phyloP scores from a whole-genome alignment of 108 stramenopile genomes.

The Conticribra guillardii region DNA sequence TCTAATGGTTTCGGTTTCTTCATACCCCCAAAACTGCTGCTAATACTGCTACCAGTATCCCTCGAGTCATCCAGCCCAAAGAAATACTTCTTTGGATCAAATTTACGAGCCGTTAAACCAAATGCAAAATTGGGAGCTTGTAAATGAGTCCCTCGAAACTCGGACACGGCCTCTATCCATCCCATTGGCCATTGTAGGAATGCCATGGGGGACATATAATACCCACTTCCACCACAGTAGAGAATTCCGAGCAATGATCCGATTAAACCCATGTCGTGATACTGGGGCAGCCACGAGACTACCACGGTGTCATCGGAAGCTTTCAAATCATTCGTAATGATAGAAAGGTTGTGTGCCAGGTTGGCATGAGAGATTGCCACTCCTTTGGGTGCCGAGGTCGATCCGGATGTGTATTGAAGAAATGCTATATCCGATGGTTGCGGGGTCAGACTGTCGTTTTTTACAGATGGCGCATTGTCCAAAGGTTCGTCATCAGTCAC shows the following conservation, averaged over 20 bases:
- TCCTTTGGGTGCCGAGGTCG: conserved; percentile 95
- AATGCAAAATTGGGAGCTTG: conserved; percentile 99
- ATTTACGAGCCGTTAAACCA: conserved; percentile 92
- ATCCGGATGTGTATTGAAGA: conserved; percentile 97
- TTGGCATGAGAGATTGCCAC: conserved; percentile 91
- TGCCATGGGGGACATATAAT: conserved; percentile 94
- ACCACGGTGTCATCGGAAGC: conserved; percentile 85
- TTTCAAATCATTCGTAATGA: conserved; percentile 81
- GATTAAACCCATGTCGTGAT: conserved; percentile 99
- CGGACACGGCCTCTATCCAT: conserved; percentile 88
- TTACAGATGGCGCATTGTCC: too few relatives aligned
- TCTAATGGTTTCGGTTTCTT: conserved; percentile 56
- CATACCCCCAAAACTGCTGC: too few relatives aligned
- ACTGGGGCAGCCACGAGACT: conserved; percentile 99
- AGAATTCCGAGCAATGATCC: conserved; percentile 92
- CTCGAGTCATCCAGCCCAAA: too few relatives aligned
- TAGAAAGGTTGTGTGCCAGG: conserved; percentile 90
- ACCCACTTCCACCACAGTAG: conserved; percentile 96
- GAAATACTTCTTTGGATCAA: conserved; percentile 42
- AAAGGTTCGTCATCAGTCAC: conserved; percentile 59
- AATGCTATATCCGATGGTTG: conserved; percentile 79
- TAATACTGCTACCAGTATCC: too few relatives aligned
- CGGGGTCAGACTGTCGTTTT: conserved; percentile 24
- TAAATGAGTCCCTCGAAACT: conserved; percentile 91
- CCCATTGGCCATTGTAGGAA: conserved; percentile 94